A percentile compares a stretch with the other conserved stretches of the same genome.
phyloP scores from a whole-genome alignment of 192 early-diverging fungal genomes.

The Globomyces pollinis-pini region DNA sequence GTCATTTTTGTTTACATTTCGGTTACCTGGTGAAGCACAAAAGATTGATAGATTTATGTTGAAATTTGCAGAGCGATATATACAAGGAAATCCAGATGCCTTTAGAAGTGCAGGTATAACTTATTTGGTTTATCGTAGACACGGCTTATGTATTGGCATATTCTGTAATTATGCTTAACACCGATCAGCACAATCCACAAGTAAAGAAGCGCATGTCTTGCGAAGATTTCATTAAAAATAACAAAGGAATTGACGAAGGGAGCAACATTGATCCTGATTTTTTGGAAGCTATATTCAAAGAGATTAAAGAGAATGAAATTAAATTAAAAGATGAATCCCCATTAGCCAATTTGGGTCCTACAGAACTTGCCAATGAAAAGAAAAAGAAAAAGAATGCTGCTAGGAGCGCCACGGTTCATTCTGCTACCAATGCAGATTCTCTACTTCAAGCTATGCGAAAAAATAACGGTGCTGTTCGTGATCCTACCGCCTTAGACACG shows the following conservation, averaged over 20 bases:
- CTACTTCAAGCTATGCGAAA: slow-evolving; percentile 22
- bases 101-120: too few relatives aligned
- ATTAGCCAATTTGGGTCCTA: slow-evolving; percentile 9
- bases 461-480: slow-evolving; percentile 4
- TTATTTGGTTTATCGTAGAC: slow-evolving; percentile 39
- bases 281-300: slow-evolving; percentile 58
- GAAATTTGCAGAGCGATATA: slow-evolving; percentile 69
- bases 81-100: slow-evolving; percentile 27
- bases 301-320: slow-evolving; percentile 66
- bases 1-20: slow-evolving; percentile 69
- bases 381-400: not conserved
- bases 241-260: slow-evolving; percentile 69
- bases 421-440: slow-evolving; percentile 31
- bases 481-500: slow-evolving; percentile 5
- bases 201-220: slow-evolving; percentile 73
- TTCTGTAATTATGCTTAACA: slow-evolving; percentile 88
- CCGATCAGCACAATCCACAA: slow-evolving; percentile 84
- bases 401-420: slow-evolving; percentile 31
- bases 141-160: slow-evolving; percentile 77
- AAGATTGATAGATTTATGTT: slow-evolving; percentile 86
- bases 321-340: slow-evolving; percentile 66
- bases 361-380: not conserved
- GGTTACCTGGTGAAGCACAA: slow-evolving; percentile 86
- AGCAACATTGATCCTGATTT: slow-evolving; percentile 63
- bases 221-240: slow-evolving; percentile 74